Percentiles rank a stretch among this genome's conserved stretches.
Evolutionary conservation across 2,329 filamentous ascomycete species (phyloP).

Genomic region (Daldinia sp.): DNA sequence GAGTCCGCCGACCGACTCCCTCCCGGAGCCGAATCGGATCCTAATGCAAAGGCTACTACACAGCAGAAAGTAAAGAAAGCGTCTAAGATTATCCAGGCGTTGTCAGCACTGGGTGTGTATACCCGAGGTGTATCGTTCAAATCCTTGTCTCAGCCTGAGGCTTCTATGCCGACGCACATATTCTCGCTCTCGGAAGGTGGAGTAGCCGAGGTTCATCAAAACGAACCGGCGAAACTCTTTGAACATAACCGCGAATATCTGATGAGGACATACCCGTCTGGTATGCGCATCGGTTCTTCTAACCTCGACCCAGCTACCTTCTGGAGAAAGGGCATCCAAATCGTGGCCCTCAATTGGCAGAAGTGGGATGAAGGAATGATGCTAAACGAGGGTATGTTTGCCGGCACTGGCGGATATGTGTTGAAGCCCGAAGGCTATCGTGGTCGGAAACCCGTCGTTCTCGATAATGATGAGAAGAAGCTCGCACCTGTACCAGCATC

Average conservation of each 20-base stretch:
- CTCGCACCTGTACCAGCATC: constrained; percentile 23
- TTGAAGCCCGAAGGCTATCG: constrained; percentile 76
- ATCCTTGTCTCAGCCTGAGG: constrained; percentile 75
- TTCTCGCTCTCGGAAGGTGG: constrained; percentile 72
- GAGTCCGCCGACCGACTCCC: constrained; percentile 38
- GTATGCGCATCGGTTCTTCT: constrained; percentile 80
- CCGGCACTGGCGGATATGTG: constrained; percentile 82
- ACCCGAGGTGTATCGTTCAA: constrained; percentile 85
- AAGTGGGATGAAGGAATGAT: constrained; percentile 92
- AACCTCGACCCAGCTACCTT: constrained; percentile 86
- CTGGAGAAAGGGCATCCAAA: constrained; percentile 89
- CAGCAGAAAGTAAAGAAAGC: constrained; percentile 56
- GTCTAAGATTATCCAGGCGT: constrained; percentile 73
- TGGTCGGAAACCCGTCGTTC: constrained; percentile 43
- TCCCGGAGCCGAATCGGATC: constrained; percentile 46
- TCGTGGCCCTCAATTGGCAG: constrained; percentile 95
- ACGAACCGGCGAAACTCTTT: constrained; percentile 66
- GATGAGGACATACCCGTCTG: constrained; percentile 89
- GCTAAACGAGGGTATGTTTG: constrained; percentile 94
- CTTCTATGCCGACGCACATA: constrained; percentile 70
- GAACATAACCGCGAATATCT: constrained; percentile 82
- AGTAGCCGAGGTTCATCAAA: constrained; percentile 68
- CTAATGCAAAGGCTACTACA: constrained; percentile 45
- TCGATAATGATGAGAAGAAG: constrained; percentile 28
- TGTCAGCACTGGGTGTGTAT: constrained; percentile 83